Base-by-base conservation (phyloP, 495 filamentous ascomycete species). In the Clavariopsis aquatica region DNA sequence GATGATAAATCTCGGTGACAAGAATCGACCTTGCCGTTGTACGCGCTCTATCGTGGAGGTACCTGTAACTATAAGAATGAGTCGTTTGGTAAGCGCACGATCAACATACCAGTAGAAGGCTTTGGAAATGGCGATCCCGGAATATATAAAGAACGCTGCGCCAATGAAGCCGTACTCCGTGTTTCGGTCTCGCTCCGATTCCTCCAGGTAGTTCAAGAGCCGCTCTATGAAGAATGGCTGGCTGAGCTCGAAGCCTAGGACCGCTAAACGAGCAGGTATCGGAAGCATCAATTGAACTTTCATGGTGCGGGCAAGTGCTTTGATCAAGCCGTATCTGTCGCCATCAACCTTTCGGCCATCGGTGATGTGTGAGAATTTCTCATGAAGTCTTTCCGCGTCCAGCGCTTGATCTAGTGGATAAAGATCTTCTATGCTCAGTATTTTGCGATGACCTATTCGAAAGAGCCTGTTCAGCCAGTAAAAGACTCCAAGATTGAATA, bases 391-490 rank as follows among this genome's bases (percentile, higher is more conserved):
- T 24, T 64, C 27, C 20, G 58, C 46, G 26, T 36, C 28, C 4
- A 60, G 29, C 15, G 57, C 38, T 41, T 31, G 49, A 31, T 62
- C 47, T 15, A 66, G 57, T 1, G 58, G 47, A 38, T 41, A 55
- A 15, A 66, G 51, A 15, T 52, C 46, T 4, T 66, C 58, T 15
- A 53, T 38, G n/a, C 47, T 61, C 27, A 66, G 46, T 1, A 56
- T n/a, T 19, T 26, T 55, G 3, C 34, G 19, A 51, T 62, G 55
- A 17, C 64, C 64, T 28, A 22, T 15, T 4, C 20, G 49, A 20
- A 66, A 56, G 29, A 66, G 15, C 46, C 24, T 49, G 27, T 66
- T 66, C 6, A 66, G 58, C 64, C 64, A 66, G 29, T 31, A 61
- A 38, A 55, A 62, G 5, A 66, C 29, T 12, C 57, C 58, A 20